Percentiles rank a stretch among this genome's conserved stretches.
Conservation (phyloP, 352 stramenopile genomes). For the Elongisporangium anandrum region DNA sequence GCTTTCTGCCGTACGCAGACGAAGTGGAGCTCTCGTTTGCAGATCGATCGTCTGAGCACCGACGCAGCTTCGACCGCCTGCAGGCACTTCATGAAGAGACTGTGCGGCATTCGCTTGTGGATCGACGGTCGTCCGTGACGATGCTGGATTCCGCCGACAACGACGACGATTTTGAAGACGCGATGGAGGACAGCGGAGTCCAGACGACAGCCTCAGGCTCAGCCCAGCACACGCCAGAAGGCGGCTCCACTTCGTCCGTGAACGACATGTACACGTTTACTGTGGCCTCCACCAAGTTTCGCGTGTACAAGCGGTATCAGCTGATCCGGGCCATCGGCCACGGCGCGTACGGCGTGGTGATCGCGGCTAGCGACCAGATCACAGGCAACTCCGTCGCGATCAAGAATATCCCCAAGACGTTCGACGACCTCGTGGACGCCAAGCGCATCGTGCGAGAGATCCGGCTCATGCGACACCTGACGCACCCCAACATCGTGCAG, state of each 20-base stretch:
- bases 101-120: conserved; percentile 32
- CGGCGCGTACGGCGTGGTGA: conserved; percentile 76
- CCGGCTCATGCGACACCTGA: conserved; percentile 74
- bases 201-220: background rate
- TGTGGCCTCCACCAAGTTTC: conserved; percentile 81
- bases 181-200: conserved; percentile 9
- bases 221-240: conserved; percentile 6
- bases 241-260: background rate
- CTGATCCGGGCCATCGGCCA: conserved; percentile 80
- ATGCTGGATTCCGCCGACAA: conserved; percentile 13
- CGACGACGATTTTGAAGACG: conserved; percentile 9
- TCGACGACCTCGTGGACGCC: conserved; percentile 78
- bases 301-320: conserved; percentile 79
- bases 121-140: conserved; percentile 22
- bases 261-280: conserved; percentile 84
- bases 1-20: conserved; percentile 64
- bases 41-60: conserved; percentile 42
- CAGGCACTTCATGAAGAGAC: conserved; percentile 70
- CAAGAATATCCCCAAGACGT: conserved; percentile 85
- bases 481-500: conserved; percentile 67
- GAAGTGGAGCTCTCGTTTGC: conserved; percentile 32
- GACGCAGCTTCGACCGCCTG: conserved; percentile 77
- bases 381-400: conserved; percentile 80
- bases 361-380: conserved; percentile 75
- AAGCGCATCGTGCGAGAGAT: conserved; percentile 86